Conservation (phyloP, 768 basidiomycete genomes). For the Calocybe gangraenosa region DNA sequence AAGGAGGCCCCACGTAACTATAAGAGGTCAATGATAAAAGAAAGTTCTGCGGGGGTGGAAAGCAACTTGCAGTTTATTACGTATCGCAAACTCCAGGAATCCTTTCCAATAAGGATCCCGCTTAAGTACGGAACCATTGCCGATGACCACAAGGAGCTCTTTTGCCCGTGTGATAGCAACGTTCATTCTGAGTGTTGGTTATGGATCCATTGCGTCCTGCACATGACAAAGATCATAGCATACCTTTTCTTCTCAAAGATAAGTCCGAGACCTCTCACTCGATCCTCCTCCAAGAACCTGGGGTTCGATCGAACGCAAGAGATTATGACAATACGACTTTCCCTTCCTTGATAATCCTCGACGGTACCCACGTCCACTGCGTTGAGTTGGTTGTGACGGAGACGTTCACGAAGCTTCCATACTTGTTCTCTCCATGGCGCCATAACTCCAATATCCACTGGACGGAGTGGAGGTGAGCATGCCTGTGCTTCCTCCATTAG, state of each 20-base stretch:
- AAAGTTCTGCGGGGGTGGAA: not conserved
- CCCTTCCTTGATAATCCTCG: slow-evolving; percentile 52
- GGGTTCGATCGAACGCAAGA: slow-evolving; percentile 44
- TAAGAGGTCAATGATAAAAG: not conserved
- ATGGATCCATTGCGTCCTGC: not conserved
- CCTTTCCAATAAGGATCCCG: slow-evolving; percentile 49
- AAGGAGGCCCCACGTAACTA: slow-evolving; percentile 41
- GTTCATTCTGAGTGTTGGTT: slow-evolving; percentile 38
- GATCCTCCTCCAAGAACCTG: slow-evolving; percentile 46
- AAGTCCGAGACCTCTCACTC: slow-evolving; percentile 39
- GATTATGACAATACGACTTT: slow-evolving; percentile 46
- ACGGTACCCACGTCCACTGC: slow-evolving; percentile 50
- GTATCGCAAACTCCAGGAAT: slow-evolving; percentile 42
- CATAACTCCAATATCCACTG: slow-evolving; percentile 45
- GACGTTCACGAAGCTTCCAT: slow-evolving; percentile 41
- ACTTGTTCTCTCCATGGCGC: slow-evolving; percentile 52
- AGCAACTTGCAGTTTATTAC: slow-evolving; percentile 39
- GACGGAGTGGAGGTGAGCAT: slow-evolving; percentile 35
- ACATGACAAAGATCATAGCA: slow-evolving; percentile 4
- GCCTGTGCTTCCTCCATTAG: slow-evolving; percentile 30
- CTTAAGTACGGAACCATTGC: slow-evolving; percentile 37
- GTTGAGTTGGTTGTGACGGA: slow-evolving; percentile 35
- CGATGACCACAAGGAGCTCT: slow-evolving; percentile 46
- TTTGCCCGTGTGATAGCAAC: slow-evolving; percentile 53
- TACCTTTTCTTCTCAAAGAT: slow-evolving; percentile 45